phyloP scores from a whole-genome alignment of 129 eudicot species.

The Pittosporum tobira region DNA sequence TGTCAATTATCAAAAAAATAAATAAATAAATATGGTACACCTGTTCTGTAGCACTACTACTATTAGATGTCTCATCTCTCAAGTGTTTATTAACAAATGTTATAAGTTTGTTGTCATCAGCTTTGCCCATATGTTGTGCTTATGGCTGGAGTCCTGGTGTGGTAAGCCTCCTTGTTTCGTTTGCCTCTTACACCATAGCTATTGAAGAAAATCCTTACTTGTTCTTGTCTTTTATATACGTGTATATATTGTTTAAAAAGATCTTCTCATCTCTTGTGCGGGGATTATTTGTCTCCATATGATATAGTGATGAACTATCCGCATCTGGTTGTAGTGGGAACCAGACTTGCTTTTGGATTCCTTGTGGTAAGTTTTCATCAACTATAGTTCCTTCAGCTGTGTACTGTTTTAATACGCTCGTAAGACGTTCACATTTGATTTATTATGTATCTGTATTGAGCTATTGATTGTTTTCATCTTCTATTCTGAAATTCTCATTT shows the following conservation, averaged over 20 bases:
- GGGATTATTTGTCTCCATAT: conserved; percentile 79
- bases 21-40: no score
- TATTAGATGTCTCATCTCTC: conserved; percentile 2
- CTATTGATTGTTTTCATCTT: no score
- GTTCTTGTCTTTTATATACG: conserved; percentile 1
- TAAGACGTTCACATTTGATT: no score
- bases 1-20: no score
- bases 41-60: no score
- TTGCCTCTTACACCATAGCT: conserved; percentile 1
- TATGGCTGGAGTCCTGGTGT: conserved; percentile 53
- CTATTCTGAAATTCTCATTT: background rate
- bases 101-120: conserved; percentile 31
- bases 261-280: conserved; percentile 30
- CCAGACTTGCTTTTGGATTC: conserved; percentile 90
- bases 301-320: conserved; percentile 69
- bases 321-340: conserved; percentile 70
- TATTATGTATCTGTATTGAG: no score
- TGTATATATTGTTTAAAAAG: no score
- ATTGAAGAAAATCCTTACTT: background rate
- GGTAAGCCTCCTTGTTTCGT: conserved; percentile 35
- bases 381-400: no score
- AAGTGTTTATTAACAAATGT: conserved; percentile 10
- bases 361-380: conserved; percentile 90
- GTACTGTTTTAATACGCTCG: no score
- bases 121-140: conserved; percentile 74